Evolutionary conservation across 306 rosid species (phyloP), one percentile per base, ranked within the genome.

Genomic region (Quercus mongolica): DNA sequence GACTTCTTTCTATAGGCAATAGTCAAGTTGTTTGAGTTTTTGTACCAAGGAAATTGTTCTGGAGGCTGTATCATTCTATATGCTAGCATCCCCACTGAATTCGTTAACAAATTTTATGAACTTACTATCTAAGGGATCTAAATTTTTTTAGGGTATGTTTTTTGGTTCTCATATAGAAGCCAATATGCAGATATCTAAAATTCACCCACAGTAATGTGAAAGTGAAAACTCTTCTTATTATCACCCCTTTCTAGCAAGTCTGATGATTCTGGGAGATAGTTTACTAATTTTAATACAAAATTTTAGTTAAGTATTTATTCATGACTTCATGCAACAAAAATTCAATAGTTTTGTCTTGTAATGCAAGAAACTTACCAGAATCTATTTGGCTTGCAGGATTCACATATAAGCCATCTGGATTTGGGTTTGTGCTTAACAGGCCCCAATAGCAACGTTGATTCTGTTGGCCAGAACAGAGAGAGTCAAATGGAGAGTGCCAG

Each of bases 341-440:
- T 61, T 70, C 25, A 56, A 56, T 73, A 20, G 23, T 69, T 49
- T 55, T 28, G 38, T 55, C 30, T 71, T 81, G 11, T 70, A 17
- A 56, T 46, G 71, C 73, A 74, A 63, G 75, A 51, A 21, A 11
- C 41, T 59, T 74, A 59, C 6, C 26, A 69, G 20, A 62, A 56
- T 79, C 44, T 72, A 51, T 71, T 61, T 73, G 79, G 78, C 38
- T 58, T 80, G 65, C 89, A 84, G 90, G 89, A 76, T 77, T 82
- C 89, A 57, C 58, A 81, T 56, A 75, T 54, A 2, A 77, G 58
- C 55, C 70, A 75, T 70, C 74, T 87, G 88, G 91, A 92, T 79
- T 81, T 88, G 25, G 94, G 68, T 76, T 86, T 88, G 70, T 84
- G 81, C 74, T 78, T 88, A 67, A 83, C 83, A 33, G 89, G 89